Conservation (phyloP, 2,329 filamentous ascomycete species). For the Sarocladium brachiariae region DNA sequence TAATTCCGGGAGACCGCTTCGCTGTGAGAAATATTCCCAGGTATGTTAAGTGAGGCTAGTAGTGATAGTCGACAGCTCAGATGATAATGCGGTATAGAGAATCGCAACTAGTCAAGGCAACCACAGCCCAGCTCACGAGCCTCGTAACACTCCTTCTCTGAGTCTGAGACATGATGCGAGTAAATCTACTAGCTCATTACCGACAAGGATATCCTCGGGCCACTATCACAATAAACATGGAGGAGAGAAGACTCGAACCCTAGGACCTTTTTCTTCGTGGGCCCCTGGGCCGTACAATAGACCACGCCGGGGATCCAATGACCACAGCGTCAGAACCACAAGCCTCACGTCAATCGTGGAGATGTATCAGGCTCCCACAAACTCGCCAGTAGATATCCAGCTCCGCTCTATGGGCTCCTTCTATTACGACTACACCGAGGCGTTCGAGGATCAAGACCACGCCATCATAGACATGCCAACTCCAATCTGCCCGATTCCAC, state of each 20-base stretch:
- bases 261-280: slow-evolving; percentile 25
- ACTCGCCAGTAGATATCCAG: slow-evolving; percentile 20
- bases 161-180: slow-evolving; percentile 33
- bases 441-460: slow-evolving; percentile 32
- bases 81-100: slow-evolving; percentile 36
- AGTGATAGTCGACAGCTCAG: too few relatives aligned
- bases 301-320: slow-evolving; percentile 27
- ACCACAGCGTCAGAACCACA: slow-evolving; percentile 34
- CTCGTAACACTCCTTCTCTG: slow-evolving; percentile 30
- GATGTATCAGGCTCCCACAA: slow-evolving; percentile 32
- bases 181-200: slow-evolving; percentile 33
- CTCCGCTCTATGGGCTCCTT: slow-evolving; percentile 28
- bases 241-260: slow-evolving; percentile 26
- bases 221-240: slow-evolving; percentile 17
- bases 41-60: too few relatives aligned
- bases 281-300: slow-evolving; percentile 23
- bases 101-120: slow-evolving; percentile 37
- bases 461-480: slow-evolving; percentile 13
- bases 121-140: slow-evolving; percentile 27
- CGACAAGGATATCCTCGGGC: slow-evolving; percentile 21
- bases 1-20: slow-evolving; percentile 44
- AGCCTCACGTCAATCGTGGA: slow-evolving; percentile 45
- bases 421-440: slow-evolving; percentile 49
- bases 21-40: slow-evolving; percentile 40
- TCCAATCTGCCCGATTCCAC: slow-evolving; percentile 26